Base-by-base conservation (phyloP, 1,139 yeast species). In the Yamadazyma jaroonii region DNA sequence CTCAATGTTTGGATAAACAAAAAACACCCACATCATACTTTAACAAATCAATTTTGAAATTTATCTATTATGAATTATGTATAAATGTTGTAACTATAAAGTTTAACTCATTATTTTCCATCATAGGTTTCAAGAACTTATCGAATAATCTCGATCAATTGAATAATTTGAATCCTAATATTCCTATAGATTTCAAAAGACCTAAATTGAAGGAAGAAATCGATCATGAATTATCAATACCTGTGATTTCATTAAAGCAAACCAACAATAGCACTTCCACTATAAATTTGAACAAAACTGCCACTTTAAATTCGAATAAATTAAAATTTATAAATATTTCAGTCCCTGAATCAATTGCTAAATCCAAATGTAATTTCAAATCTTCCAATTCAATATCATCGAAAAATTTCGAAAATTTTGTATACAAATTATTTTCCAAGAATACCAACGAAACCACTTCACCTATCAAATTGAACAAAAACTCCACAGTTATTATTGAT, bases 371-470 rank as follows among this genome's bases (percentile, higher is more conserved):
- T 25, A 41, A 41, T 20, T 32, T 40, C 20, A 44, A 38, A 21
- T 34, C 35, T 32, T 36, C 39, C 13, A 48, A 45, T 24, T 59
- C 74, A 12, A 71, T 76, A 9, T 77, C 78, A 5, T 67, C 74
- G 4, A 75, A 73, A 42, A 79, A 79, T 49, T 79, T 79, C 48
- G 80, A 77, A 49, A 74, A 64, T 40, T 78, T 74, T 43, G 73
- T 79, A 43, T 58, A 63, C 41, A 64, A 57, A 37, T 67, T 67
- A 20, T 70, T 64, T 49, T 61, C 59, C 37, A 25, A 41, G 29
- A 43, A n/a, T 9, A 10, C n/a, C 40, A 42, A 39, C 13, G 20
- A 26, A 24, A 35, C 21, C 29, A 17, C 20, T 4, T 32, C 31
- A 25, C 14, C 35, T 11, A 36, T 49, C 11, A 50, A 51, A 25